Percentiles rank a stretch among this genome's conserved stretches.
These are phyloP conservation scores for Aspergillus sp. DNA, from an alignment of 2,329 filamentous ascomycete species.

Conservation along the genomic window DNA sequence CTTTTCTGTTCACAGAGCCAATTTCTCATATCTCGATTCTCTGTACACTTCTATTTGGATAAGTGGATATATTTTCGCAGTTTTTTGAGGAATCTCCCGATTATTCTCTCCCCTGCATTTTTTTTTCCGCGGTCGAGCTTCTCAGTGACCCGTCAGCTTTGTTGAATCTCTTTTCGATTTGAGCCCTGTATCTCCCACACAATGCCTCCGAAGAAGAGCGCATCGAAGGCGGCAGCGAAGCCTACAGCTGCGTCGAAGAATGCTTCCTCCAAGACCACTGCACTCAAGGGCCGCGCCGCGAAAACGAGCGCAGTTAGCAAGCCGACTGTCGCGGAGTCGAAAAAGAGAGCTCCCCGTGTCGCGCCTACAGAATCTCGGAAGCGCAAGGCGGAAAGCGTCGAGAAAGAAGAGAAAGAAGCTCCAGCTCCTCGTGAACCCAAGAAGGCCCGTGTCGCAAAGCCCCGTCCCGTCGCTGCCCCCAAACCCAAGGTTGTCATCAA, in stretches of 20 bases:
- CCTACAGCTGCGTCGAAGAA: slow-evolving; percentile 12
- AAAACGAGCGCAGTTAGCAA: slow-evolving; percentile 19
- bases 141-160: background rate
- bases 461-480: background rate
- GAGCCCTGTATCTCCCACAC: background rate
- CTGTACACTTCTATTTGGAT: too few species aligned
- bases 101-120: background rate
- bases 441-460: slow-evolving; percentile 28
- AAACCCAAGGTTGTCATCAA: slow-evolving; percentile 56
- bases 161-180: background rate
- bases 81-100: too few species aligned
- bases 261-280: slow-evolving; percentile 19
- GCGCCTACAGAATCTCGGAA: slow-evolving; percentile 23
- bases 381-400: slow-evolving; percentile 31
- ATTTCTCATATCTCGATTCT: background rate
- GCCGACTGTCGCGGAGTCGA: slow-evolving; percentile 16
- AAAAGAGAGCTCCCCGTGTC: slow-evolving; percentile 17
- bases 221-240: slow-evolving; percentile 20
- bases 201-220: slow-evolving; percentile 32
- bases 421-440: slow-evolving; percentile 25
- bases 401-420: slow-evolving; percentile 27
- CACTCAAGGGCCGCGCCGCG: slow-evolving; percentile 22
- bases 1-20: background rate
- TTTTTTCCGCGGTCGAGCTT: background rate
- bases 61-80: too few species aligned